Evolutionary conservation across 208 protist species (phyloP).

Genomic region (Leishmania guyanensis): DNA sequence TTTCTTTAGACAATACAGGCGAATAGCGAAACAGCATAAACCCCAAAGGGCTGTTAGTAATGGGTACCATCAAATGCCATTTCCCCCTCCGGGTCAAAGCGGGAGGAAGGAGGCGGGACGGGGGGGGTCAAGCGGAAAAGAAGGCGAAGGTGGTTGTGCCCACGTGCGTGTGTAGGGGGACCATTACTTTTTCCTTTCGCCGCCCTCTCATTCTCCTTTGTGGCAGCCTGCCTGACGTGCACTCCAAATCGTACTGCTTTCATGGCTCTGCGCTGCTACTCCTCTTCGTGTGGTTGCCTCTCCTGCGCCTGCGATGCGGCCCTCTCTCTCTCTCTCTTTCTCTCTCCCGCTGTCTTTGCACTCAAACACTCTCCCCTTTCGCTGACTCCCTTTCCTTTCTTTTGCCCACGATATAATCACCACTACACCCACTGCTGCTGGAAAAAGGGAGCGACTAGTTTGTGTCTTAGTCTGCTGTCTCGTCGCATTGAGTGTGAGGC

Average conservation of each 20-base stretch:
- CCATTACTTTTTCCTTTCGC: background rate
- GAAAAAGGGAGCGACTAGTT: background rate
- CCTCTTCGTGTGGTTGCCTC: background rate
- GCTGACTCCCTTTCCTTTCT: background rate
- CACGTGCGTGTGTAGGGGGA: background rate
- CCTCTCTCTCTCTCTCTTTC: background rate
- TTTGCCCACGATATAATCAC: background rate
- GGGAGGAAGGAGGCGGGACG: background rate
- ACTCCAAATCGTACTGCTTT: background rate
- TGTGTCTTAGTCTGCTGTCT: background rate
- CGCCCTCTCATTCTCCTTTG: background rate
- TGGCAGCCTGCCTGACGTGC: background rate
- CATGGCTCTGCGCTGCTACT: background rate
- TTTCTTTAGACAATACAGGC: background rate
- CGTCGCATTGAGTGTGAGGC: background rate
- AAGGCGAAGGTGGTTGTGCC: background rate
- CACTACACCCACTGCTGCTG: background rate
- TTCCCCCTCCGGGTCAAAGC: background rate
- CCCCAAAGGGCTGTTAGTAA: background rate
- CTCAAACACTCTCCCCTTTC: background rate
- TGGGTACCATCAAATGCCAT: background rate
- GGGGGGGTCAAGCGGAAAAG: background rate
- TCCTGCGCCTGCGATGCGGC: background rate
- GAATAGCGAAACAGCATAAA: too few species aligned
- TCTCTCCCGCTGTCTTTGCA: background rate